A percentile compares a stretch with the other conserved stretches of the same genome.
Conservation (phyloP, 345 rosid species). For the Cardamine occulta region DNA sequence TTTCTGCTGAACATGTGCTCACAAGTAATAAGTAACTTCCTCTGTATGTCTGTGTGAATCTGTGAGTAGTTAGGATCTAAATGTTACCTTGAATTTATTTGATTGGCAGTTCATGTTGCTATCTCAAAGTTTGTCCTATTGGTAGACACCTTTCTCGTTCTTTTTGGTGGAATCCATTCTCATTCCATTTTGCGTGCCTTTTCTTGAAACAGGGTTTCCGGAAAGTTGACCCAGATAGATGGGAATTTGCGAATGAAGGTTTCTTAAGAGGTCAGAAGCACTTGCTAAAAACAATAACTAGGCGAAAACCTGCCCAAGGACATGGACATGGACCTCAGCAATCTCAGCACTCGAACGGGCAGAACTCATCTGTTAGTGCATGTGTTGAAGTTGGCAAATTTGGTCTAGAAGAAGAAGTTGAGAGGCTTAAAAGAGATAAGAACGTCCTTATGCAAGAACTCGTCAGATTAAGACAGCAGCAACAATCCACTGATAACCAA, state of each 20-base stretch:
- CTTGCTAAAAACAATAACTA: constrained; percentile 68
- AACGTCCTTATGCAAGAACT: constrained; percentile 99
- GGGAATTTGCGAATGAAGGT: constrained; percentile 98
- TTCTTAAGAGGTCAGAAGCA: constrained; percentile 95
- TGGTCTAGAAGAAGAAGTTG: constrained; percentile 97
- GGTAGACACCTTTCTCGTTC: constrained; percentile 5
- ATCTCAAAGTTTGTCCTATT: background rate
- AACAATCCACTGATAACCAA: constrained; percentile 87
- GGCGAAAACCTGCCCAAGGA: constrained; percentile 83
- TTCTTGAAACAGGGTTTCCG: constrained; percentile 77
- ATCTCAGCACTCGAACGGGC: constrained; percentile 66
- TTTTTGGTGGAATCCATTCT: constrained; percentile 3
- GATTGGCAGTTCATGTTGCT: constrained; percentile 10
- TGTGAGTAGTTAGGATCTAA: constrained; percentile 5
- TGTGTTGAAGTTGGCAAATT: constrained; percentile 99
- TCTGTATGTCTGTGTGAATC: constrained; percentile 12
- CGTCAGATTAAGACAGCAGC: constrained; percentile 92
- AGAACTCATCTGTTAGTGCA: constrained; percentile 74
- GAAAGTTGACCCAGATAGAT: constrained; percentile 95
- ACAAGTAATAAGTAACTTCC: too few relatives aligned
- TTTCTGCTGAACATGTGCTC: background rate
- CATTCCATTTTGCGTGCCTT: constrained; percentile 10
- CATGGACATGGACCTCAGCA: constrained; percentile 64
- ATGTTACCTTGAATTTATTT: constrained; percentile 2
- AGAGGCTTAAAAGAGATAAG: constrained; percentile 97